phyloP scores from a whole-genome alignment of 192 early-diverging fungal species.

The Coemansia sp. region DNA sequence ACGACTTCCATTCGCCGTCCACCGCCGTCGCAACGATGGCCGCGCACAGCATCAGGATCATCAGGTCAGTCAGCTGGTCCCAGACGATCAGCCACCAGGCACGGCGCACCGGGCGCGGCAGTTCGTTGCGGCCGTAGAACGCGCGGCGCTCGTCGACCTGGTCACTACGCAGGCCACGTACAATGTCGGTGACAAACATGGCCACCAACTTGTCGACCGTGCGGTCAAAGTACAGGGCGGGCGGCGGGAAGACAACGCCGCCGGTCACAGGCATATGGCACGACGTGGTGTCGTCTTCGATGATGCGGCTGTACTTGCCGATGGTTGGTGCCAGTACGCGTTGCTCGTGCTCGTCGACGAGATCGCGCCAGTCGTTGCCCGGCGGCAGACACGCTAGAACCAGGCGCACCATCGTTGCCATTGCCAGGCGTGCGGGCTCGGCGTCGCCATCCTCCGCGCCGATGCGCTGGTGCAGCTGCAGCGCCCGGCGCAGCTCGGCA shows the following conservation, averaged over 20 bases:
- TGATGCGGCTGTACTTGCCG: constrained; percentile 54
- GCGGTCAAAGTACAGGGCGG: constrained; percentile 91
- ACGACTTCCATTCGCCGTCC: constrained; percentile 76
- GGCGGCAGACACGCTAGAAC: constrained; percentile 69
- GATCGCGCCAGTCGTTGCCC: constrained; percentile 85
- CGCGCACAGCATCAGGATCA: constrained; percentile 83
- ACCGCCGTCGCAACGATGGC: constrained; percentile 80
- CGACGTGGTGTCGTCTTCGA: constrained; percentile 40
- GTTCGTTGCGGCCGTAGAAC: constrained; percentile 80
- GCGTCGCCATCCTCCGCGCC: constrained; percentile 65
- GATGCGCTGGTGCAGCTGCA: constrained; percentile 61
- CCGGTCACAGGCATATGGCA: constrained; percentile 50
- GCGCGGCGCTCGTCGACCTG: constrained; percentile 56
- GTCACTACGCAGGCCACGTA: constrained; percentile 57
- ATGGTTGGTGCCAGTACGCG: constrained; percentile 65
- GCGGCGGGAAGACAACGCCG: constrained; percentile 45
- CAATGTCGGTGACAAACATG: constrained; percentile 73
- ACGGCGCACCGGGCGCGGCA: constrained; percentile 71
- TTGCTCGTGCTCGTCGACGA: constrained; percentile 78
- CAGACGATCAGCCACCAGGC: constrained; percentile 75
- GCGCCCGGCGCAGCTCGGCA: constrained; percentile 69
- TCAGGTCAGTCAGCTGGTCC: constrained; percentile 88
- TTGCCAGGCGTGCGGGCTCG: constrained; percentile 64
- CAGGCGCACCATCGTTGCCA: constrained; percentile 74
- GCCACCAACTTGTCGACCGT: constrained; percentile 71